These are phyloP conservation scores for Rhizopogon roseolus DNA, from an alignment of 768 basidiomycete genomes.

Conservation along the genomic window DNA sequence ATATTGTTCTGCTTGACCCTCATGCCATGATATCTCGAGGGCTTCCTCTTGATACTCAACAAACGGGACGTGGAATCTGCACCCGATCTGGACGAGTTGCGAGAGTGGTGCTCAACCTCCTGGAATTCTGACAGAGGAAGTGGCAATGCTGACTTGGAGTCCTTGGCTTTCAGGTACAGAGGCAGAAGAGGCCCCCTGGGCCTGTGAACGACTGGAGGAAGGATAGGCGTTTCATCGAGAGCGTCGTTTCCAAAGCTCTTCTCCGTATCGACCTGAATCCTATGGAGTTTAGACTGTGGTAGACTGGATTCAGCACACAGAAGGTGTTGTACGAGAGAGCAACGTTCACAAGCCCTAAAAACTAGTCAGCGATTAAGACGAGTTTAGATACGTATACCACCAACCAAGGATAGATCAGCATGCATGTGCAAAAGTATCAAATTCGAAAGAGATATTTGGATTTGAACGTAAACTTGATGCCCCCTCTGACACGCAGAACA, in stretches of 20 bases:
- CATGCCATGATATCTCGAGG: conserved; percentile 1
- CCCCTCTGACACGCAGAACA: conserved; percentile 44
- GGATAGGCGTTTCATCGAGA: conserved; percentile 15
- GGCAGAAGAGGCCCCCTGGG: not conserved
- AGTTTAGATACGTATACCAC: conserved; percentile 10
- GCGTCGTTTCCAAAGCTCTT: conserved; percentile 20
- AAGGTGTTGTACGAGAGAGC: conserved; percentile 66
- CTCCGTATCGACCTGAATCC: conserved; percentile 7
- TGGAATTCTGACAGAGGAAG: conserved; percentile 3
- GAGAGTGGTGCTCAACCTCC: conserved; percentile 4
- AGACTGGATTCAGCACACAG: conserved; percentile 51
- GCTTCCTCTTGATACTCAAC: conserved; percentile 6
- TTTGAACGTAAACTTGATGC: conserved; percentile 46
- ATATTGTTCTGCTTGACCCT: conserved; percentile 1
- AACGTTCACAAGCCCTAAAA: conserved; percentile 59
- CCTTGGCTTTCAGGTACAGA: not conserved
- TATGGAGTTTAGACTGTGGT: conserved; percentile 27
- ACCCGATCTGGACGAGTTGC: conserved; percentile 11
- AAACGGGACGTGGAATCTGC: conserved; percentile 14
- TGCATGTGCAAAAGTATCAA: conserved; percentile 43
- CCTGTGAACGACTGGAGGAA: conserved; percentile 3
- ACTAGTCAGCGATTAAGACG: not conserved
- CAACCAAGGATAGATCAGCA: conserved; percentile 53
- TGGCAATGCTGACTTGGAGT: not conserved
- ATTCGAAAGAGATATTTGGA: conserved; percentile 40